Conservation (phyloP, 176 grass and related monocot species). For the Raddia distichophylla region DNA sequence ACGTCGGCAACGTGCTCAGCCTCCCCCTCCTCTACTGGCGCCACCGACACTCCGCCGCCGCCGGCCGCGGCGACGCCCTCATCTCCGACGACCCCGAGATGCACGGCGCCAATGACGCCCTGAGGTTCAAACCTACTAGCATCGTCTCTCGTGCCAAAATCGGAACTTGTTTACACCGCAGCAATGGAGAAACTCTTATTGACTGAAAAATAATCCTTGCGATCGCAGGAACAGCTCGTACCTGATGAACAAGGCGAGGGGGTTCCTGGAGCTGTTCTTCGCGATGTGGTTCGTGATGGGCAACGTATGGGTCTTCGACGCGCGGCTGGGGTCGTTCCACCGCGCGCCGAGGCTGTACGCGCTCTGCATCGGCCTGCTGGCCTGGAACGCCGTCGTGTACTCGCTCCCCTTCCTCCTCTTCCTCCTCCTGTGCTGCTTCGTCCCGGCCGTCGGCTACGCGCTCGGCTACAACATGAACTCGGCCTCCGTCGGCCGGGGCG, state of each 20-base stretch:
- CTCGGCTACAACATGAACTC: slow-evolving; percentile 96
- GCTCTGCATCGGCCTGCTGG: slow-evolving; percentile 77
- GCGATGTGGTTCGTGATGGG: slow-evolving; percentile 99
- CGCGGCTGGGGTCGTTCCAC: slow-evolving; percentile 71
- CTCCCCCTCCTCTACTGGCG: slow-evolving; percentile 96
- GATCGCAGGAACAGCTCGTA: slow-evolving; percentile 57
- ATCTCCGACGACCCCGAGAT: slow-evolving; percentile 57
- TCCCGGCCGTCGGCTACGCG: slow-evolving; percentile 69
- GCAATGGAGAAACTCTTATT: background rate
- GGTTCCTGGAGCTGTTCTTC: slow-evolving; percentile 92
- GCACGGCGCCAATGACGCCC: slow-evolving; percentile 44
- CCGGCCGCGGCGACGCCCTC: background rate
- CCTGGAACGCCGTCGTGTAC: slow-evolving; percentile 90
- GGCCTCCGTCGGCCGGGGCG: slow-evolving; percentile 66
- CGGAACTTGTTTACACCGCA: background rate
- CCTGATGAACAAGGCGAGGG: slow-evolving; percentile 84
- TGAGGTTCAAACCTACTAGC: slow-evolving; percentile 47
- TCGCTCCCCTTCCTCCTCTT: slow-evolving; percentile 97
- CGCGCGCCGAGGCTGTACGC: slow-evolving; percentile 73
- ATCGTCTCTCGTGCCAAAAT: background rate
- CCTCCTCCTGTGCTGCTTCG: slow-evolving; percentile 93
- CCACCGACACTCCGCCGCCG: slow-evolving; percentile 51
- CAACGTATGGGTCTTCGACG: slow-evolving; percentile 98
- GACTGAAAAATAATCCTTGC: background rate
- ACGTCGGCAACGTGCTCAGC: slow-evolving; percentile 86